These are phyloP conservation scores for Adiantum capillusveneris DNA, from an alignment of 75 land plant species.

Conservation along the genomic window DNA sequence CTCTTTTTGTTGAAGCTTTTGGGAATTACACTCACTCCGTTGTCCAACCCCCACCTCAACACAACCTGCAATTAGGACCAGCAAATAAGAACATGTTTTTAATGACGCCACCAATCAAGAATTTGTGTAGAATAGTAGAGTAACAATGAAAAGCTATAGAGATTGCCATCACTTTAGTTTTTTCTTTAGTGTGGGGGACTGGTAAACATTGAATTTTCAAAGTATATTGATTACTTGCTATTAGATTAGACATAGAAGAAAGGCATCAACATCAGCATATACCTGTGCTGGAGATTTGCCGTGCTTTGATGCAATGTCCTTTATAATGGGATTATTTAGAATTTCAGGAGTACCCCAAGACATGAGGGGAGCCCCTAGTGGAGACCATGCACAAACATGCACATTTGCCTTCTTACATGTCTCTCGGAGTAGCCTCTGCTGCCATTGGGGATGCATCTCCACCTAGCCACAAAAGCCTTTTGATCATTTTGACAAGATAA, in stretches of 20 bases:
- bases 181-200: no score
- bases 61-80: constrained; percentile 14
- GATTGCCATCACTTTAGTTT: no score
- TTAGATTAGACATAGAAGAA: no score
- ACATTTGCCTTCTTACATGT: constrained; percentile 25
- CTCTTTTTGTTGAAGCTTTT: constrained; percentile 36
- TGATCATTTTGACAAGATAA: no score
- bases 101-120: no score
- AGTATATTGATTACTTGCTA: no score
- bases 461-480: constrained; percentile 35
- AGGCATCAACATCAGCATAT: no score
- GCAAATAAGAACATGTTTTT: no score
- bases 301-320: constrained; percentile 31
- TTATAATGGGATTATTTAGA: constrained; percentile 25
- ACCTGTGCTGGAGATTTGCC: constrained; percentile 51
- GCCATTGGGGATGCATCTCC: constrained; percentile 62
- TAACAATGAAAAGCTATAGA: no score
- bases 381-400: constrained; percentile 45
- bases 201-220: no score
- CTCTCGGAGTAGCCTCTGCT: constrained; percentile 42
- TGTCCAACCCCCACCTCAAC: constrained; percentile 24
- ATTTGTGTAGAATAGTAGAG: no score
- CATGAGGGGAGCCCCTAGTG: constrained; percentile 37
- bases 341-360: constrained; percentile 14
- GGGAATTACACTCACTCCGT: constrained; percentile 16